phyloP scores from a whole-genome alignment of 2,329 filamentous ascomycete species.

The Penicillium palitans region DNA sequence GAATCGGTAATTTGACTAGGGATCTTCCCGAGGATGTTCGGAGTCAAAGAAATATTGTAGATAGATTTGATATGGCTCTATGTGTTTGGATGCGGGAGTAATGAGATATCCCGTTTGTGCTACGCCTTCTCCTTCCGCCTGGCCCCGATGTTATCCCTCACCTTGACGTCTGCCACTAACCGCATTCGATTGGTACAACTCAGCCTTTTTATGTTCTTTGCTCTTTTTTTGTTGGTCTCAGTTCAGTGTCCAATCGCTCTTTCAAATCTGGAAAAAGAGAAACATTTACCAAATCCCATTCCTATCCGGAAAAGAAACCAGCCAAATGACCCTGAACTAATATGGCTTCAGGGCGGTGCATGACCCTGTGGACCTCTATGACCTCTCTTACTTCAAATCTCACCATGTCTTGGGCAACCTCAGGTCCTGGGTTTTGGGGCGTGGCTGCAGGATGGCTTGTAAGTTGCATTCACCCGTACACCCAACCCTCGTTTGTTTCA shows the following conservation, averaged over 20 bases:
- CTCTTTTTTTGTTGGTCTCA: neutral
- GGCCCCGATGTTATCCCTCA: neutral
- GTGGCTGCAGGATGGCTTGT: constrained; percentile 21
- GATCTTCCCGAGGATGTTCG: constrained; percentile 6
- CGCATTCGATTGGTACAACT: constrained; percentile 1
- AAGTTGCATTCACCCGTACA: constrained; percentile 22
- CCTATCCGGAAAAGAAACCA: neutral
- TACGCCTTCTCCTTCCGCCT: neutral
- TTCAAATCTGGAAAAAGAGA: neutral
- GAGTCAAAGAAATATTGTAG: neutral
- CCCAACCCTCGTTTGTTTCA: constrained; percentile 5
- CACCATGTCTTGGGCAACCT: constrained; percentile 14
- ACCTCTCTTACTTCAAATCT: neutral
- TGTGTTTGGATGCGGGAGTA: neutral
- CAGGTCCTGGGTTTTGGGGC: constrained; percentile 15
- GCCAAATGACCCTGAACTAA: neutral
- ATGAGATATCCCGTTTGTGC: neutral
- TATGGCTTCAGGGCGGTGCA: constrained; percentile 11
- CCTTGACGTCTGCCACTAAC: neutral
- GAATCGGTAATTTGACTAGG: constrained; percentile 29
- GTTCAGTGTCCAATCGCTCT: neutral
- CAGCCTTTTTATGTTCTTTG: neutral
- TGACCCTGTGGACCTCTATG: neutral
- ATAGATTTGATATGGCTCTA: neutral
- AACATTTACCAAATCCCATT: neutral